These are phyloP conservation scores for Guadua angustifolia DNA, from an alignment of 176 grass and related monocot genomes.

Conservation along the genomic window DNA sequence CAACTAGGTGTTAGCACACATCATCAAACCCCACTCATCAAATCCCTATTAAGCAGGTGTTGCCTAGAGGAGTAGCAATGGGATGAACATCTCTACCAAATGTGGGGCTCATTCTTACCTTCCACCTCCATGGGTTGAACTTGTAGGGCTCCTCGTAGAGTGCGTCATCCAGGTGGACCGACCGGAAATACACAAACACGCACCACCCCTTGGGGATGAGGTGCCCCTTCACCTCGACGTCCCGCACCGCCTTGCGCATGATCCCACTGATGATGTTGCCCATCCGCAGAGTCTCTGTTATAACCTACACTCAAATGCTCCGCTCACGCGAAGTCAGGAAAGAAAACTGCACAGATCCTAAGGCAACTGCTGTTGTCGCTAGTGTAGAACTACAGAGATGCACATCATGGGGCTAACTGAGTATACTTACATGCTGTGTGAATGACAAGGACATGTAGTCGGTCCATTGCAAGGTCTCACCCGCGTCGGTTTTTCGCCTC, in stretches of 20 bases:
- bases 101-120: slow-evolving; percentile 60
- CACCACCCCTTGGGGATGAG: slow-evolving; percentile 96
- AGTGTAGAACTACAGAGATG: no score
- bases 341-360: no score
- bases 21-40: no score
- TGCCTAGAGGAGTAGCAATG: no score
- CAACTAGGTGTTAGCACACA: no score
- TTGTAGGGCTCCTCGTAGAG: slow-evolving; percentile 74
- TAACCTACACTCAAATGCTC: slow-evolving; percentile 38
- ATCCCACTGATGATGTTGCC: slow-evolving; percentile 96
- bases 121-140: slow-evolving; percentile 99
- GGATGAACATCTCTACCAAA: no score
- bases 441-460: slow-evolving; percentile 95
- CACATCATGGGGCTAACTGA: no score
- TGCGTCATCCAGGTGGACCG: slow-evolving; percentile 76
- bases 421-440: slow-evolving; percentile 72
- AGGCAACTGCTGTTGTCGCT: no score
- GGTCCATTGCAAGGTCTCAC: slow-evolving; percentile 69
- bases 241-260: slow-evolving; percentile 88
- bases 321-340: no score
- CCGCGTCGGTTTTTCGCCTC: slow-evolving; percentile 50
- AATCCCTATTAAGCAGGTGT: no score
- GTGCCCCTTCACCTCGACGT: slow-evolving; percentile 87
- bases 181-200: slow-evolving; percentile 87
- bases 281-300: slow-evolving; percentile 76